Percentiles rank a stretch among this genome's conserved stretches.
Evolutionary conservation across 2,329 filamentous ascomycete genomes (phyloP).

Genomic region (Ilyonectria robusta): DNA sequence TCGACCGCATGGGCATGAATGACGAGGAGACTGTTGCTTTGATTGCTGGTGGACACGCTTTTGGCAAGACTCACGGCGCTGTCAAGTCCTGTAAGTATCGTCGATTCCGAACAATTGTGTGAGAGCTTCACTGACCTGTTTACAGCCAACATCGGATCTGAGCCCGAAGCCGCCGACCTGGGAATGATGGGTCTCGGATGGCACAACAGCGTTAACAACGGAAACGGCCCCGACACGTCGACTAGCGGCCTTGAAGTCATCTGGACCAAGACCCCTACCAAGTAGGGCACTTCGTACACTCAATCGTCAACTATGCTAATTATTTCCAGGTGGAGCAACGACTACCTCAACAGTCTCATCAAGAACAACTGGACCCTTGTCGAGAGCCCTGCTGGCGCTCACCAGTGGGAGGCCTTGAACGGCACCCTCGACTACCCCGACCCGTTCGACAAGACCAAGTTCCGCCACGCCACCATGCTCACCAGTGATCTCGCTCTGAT

Average conservation of each 20-base stretch:
- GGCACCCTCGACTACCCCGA: slow-evolving; percentile 78
- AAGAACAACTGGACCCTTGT: slow-evolving; percentile 83
- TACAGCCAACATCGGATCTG: slow-evolving; percentile 70
- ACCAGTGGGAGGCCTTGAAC: slow-evolving; percentile 85
- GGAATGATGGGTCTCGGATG: slow-evolving; percentile 81
- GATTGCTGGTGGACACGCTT: slow-evolving; percentile 83
- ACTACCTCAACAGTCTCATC: slow-evolving; percentile 83
- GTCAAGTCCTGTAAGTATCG: slow-evolving; percentile 62
- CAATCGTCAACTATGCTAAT: slow-evolving; percentile 16
- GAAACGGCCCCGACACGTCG: slow-evolving; percentile 81
- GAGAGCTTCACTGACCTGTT: slow-evolving; percentile 2
- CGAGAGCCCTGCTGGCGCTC: slow-evolving; percentile 82
- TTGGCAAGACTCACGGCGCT: slow-evolving; percentile 87
- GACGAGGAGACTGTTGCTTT: slow-evolving; percentile 86
- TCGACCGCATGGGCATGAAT: slow-evolving; percentile 86
- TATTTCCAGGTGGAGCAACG: slow-evolving; percentile 73
- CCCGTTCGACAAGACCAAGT: slow-evolving; percentile 78
- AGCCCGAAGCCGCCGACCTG: slow-evolving; percentile 76
- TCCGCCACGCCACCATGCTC: slow-evolving; percentile 83
- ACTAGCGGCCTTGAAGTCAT: slow-evolving; percentile 84
- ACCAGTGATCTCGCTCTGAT: slow-evolving; percentile 82
- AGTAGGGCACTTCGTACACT: slow-evolving; percentile 51
- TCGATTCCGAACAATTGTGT: neutral
- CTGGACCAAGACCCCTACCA: slow-evolving; percentile 82
- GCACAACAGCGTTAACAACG: slow-evolving; percentile 74